Conservation (phyloP, 2,329 filamentous ascomycete species). For the Salinomyces thailandicus region DNA sequence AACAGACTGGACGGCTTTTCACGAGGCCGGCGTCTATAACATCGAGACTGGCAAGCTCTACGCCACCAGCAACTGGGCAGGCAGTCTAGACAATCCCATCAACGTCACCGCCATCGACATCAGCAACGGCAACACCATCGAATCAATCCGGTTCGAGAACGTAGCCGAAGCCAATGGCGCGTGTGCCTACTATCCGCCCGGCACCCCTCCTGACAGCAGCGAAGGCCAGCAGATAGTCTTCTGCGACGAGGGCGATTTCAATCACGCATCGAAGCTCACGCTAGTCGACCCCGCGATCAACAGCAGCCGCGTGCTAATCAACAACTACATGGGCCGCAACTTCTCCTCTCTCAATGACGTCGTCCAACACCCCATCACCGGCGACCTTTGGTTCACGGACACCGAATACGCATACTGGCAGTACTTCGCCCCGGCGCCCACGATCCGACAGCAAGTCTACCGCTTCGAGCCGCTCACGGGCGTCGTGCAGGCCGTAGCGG, state of each 20-base stretch:
- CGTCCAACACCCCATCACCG: slow-evolving; percentile 42
- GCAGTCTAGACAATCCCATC: slow-evolving; percentile 23
- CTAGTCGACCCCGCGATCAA: slow-evolving; percentile 21
- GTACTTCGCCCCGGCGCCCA: slow-evolving; percentile 42
- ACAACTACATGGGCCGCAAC: slow-evolving; percentile 51
- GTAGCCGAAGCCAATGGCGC: slow-evolving; percentile 24
- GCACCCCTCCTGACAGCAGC: slow-evolving; percentile 21
- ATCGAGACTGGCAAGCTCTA: slow-evolving; percentile 31
- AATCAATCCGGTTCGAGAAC: slow-evolving; percentile 17
- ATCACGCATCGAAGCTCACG: slow-evolving; percentile 17
- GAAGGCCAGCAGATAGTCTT: slow-evolving; percentile 24
- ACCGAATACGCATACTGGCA: slow-evolving; percentile 15
- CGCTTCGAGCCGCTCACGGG: slow-evolving; percentile 44
- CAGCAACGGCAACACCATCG: slow-evolving; percentile 18
- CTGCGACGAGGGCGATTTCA: slow-evolving; percentile 24
- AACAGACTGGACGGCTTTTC: slow-evolving; percentile 24
- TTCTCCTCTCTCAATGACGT: slow-evolving; percentile 53
- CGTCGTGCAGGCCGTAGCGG: slow-evolving; percentile 45
- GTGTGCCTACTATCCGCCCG: slow-evolving; percentile 22
- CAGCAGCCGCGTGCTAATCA: slow-evolving; percentile 34
- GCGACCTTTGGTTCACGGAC: slow-evolving; percentile 54
- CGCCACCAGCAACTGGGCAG: slow-evolving; percentile 32
- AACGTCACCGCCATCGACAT: slow-evolving; percentile 26
- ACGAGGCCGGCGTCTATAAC: slow-evolving; percentile 31
- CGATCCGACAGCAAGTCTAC: slow-evolving; percentile 49